phyloP scores from a whole-genome alignment of 192 early-diverging fungal species.

The Gryganskiella cystojenkinii region DNA sequence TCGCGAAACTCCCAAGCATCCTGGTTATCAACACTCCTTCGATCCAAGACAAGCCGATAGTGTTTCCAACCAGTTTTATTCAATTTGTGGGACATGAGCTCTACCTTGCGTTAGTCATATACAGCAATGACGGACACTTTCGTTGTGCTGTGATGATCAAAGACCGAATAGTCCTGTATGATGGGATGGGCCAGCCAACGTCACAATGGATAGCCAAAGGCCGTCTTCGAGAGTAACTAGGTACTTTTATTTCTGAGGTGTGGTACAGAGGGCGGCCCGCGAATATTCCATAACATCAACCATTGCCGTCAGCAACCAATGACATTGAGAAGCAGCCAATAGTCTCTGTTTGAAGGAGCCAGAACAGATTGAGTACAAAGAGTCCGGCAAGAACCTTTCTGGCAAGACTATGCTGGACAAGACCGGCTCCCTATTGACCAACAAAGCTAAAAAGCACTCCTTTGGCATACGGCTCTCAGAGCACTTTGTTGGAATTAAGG shows the following conservation, averaged over 20 bases:
- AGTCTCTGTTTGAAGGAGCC: too few species aligned
- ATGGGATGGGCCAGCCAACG: slow-evolving; percentile 1
- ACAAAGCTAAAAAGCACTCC: too few species aligned
- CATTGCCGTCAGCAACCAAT: too few species aligned
- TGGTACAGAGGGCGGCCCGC: neutral
- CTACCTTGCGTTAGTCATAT: slow-evolving; percentile 11
- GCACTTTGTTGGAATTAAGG: too few species aligned
- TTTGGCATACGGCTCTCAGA: too few species aligned
- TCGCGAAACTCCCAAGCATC: neutral
- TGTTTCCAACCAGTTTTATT: neutral
- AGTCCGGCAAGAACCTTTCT: too few species aligned
- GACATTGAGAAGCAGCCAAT: too few species aligned
- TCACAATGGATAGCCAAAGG: neutral
- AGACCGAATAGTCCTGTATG: slow-evolving; percentile 1
- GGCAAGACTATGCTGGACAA: too few species aligned
- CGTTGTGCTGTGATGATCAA: slow-evolving; percentile 13
- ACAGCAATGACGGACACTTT: slow-evolving; percentile 9
- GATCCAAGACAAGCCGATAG: neutral
- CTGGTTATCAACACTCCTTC: slow-evolving; percentile 5
- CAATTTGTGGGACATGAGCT: neutral
- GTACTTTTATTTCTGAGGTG: neutral
- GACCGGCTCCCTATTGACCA: too few species aligned
- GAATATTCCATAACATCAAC: too few species aligned
- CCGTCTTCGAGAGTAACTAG: neutral
- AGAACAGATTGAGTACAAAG: too few species aligned